phyloP scores from a whole-genome alignment of 495 filamentous ascomycete genomes.

The Beverwykella pulmonaria region DNA sequence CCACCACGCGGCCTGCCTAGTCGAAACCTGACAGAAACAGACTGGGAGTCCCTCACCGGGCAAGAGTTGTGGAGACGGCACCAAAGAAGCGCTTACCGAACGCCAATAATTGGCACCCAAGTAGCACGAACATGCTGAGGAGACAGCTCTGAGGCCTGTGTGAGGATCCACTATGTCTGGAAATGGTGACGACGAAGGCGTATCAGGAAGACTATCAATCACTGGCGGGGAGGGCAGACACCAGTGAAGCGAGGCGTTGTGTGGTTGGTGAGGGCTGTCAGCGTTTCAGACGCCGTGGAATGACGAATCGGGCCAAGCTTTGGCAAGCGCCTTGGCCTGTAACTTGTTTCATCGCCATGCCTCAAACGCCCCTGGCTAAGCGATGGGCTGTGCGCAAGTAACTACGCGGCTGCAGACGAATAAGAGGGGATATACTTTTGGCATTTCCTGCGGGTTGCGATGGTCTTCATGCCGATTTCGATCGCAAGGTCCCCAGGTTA shows the following conservation, averaged over 20 bases:
- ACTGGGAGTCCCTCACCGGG: neutral
- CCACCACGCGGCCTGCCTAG: conserved; percentile 21
- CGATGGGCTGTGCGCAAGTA: neutral
- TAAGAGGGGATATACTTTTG: neutral
- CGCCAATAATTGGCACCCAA: neutral
- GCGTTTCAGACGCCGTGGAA: conserved; percentile 20
- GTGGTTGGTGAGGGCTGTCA: conserved; percentile 15
- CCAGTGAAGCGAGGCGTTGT: neutral
- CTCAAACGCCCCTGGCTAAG: neutral
- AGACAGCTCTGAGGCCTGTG: neutral
- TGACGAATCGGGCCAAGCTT: conserved; percentile 30
- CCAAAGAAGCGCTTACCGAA: neutral
- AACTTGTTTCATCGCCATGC: conserved; percentile 19
- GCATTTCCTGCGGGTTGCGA: neutral
- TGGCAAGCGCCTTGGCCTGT: conserved; percentile 22
- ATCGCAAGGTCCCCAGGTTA: too few species aligned
- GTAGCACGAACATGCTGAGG: neutral
- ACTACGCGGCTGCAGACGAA: neutral
- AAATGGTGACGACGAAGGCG: conserved; percentile 12
- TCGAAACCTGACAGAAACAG: conserved; percentile 26
- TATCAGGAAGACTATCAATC: conserved; percentile 19
- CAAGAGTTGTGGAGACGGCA: neutral
- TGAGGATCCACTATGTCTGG: conserved; percentile 3
- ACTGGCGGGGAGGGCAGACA: neutral
- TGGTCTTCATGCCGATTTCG: too few species aligned